Evolutionary conservation across 805 yeast species (phyloP), one percentile per base, ranked within the genome.

Genomic region (Nematodospora valgi): DNA sequence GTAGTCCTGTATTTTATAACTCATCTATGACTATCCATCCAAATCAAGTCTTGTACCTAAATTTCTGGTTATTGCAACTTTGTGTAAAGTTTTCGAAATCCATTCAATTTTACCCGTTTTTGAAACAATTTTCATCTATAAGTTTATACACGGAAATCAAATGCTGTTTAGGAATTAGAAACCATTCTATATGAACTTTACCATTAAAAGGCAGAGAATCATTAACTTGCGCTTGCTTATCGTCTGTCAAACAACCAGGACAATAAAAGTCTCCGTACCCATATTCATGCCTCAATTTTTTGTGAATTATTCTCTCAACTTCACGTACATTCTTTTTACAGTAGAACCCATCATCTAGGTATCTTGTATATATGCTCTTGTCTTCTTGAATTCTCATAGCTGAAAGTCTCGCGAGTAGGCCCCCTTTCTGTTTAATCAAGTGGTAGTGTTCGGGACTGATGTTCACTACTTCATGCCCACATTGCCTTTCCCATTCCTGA

Each of bases 101-200:
- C n/a, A n/a, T n/a, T n/a, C n/a, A n/a, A n/a, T n/a, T n/a, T 28
- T 32, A 34, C 5, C 39, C 39, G 18, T 23, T 13, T 12, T 30
- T 7, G 9, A 22, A 10, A 32, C 60, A 56, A 3, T 44, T 45
- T 7, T 40, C 31, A 37, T 70, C 70, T 7, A 72, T 60, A 1
- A 58, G 18, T 8, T 41, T 38, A 44, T 59, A 64, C 2, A 73
- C 59, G 8, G 29, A 21, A 7, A 41, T 33, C 6, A 74, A 29
- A 6, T 67, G 65, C 18, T 43, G 48, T 39, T 72, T 63, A 0
- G 80, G 79, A 1, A 76, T 49, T n/a, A 74, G 49, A 41, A 76
- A 76, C 81, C 82, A 76, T 46, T 76, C 82, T 11, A 59, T 60
- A 47, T 76, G 82, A 9, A 68, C 49, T 23, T 59, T 60, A 13